These are phyloP conservation scores for Akanthomyces lecanii DNA, from an alignment of 2,329 filamentous ascomycete species.

Conservation along the genomic window DNA sequence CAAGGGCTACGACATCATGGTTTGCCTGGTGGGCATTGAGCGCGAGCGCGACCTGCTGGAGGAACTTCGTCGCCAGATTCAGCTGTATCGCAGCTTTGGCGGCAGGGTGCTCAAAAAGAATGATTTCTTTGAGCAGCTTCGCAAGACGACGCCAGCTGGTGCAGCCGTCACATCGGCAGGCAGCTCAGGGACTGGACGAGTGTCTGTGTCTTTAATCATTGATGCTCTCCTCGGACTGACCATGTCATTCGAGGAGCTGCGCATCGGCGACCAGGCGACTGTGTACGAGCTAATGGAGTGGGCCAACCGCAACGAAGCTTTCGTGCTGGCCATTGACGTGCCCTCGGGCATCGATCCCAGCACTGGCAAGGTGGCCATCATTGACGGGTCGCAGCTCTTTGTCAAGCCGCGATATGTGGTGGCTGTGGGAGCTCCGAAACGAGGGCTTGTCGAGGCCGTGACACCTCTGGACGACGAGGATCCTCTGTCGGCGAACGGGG, in stretches of 20 bases:
- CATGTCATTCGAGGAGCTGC: conserved; percentile 81
- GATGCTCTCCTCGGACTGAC: conserved; percentile 86
- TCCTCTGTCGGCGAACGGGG: conserved; percentile 28
- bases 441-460: conserved; percentile 75
- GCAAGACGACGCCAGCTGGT: conserved; percentile 38
- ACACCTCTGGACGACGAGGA: conserved; percentile 45
- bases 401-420: conserved; percentile 80
- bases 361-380: conserved; percentile 60
- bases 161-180: conserved; percentile 22
- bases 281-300: conserved; percentile 90
- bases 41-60: conserved; percentile 77
- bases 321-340: conserved; percentile 82
- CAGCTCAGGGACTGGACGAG: conserved; percentile 48
- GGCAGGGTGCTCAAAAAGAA: conserved; percentile 63
- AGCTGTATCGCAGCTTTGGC: conserved; percentile 78
- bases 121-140: conserved; percentile 58
- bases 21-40: conserved; percentile 82
- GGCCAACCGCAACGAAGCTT: conserved; percentile 82
- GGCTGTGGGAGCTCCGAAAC: conserved; percentile 80
- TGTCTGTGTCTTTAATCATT: conserved; percentile 72
- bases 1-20: conserved; percentile 72
- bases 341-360: conserved; percentile 84
- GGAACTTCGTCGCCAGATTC: conserved; percentile 73
- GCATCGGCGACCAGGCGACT: conserved; percentile 74
- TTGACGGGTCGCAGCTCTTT: conserved; percentile 74